phyloP scores from a whole-genome alignment of 2,329 filamentous ascomycete genomes.

The Ophiostoma angusticollis region DNA sequence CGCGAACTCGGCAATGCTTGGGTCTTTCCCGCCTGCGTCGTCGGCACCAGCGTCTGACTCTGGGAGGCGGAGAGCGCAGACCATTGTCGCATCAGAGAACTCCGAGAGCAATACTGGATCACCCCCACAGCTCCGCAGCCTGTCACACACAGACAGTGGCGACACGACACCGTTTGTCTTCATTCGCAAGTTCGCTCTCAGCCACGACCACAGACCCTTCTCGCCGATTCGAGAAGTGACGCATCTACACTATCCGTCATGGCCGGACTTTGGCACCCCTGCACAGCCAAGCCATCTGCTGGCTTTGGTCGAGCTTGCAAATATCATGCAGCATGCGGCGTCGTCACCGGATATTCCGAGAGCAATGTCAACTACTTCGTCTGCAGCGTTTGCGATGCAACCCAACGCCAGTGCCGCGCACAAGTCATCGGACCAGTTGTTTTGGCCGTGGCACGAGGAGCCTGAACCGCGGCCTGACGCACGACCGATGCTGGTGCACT shows the following conservation, averaged over 20 bases:
- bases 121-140: conserved; percentile 2
- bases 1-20: conserved; percentile 23
- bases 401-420: neutral
- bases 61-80: conserved; percentile 5
- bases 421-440: conserved; percentile 15
- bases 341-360: neutral
- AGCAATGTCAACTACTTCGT: neutral
- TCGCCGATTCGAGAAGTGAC: conserved; percentile 82
- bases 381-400: neutral
- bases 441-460: conserved; percentile 41
- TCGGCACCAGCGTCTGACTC: neutral
- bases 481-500: conserved; percentile 81
- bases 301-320: conserved; percentile 78
- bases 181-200: conserved; percentile 76
- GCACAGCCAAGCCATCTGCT: conserved; percentile 80
- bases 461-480: conserved; percentile 39
- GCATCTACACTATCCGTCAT: conserved; percentile 87
- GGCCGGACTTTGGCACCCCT: conserved; percentile 92
- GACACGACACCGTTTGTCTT: conserved; percentile 67
- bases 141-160: conserved; percentile 15
- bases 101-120: conserved; percentile 2
- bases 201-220: conserved; percentile 66
- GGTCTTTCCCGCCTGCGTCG: conserved; percentile 2
- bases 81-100: conserved; percentile 30
- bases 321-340: conserved; percentile 52